These are phyloP conservation scores for Fusarium siculi DNA, from an alignment of 2,329 filamentous ascomycete species.

Conservation along the genomic window DNA sequence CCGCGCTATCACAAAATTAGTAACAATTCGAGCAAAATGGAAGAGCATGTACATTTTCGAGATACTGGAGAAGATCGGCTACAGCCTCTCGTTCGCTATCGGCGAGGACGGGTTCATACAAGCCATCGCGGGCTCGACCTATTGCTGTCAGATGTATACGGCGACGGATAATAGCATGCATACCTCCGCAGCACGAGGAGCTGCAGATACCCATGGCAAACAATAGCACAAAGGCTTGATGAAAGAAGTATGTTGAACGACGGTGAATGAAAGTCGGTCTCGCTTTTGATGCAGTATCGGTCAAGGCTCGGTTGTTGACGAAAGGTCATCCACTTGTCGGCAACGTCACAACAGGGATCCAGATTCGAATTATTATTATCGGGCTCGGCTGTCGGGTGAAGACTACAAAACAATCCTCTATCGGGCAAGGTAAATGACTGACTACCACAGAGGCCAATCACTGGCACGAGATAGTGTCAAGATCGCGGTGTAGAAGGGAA, in stretches of 20 bases:
- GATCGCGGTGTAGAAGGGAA: constrained; percentile 27
- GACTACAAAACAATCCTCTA: constrained; percentile 23
- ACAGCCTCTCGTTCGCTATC: constrained; percentile 98
- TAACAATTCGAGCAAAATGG: not conserved
- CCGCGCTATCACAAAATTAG: constrained; percentile 72
- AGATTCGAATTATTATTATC: constrained; percentile 41
- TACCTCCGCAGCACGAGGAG: constrained; percentile 67
- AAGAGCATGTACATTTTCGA: constrained; percentile 84
- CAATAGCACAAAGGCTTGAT: constrained; percentile 29
- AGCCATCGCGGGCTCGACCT: constrained; percentile 82
- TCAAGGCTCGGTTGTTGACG: constrained; percentile 33
- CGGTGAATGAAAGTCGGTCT: constrained; percentile 14
- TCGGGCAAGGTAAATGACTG: constrained; percentile 7
- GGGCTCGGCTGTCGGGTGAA: constrained; percentile 26
- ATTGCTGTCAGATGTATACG: constrained; percentile 28
- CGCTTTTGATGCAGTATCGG: constrained; percentile 23
- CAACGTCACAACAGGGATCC: constrained; percentile 42
- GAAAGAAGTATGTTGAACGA: constrained; percentile 19
- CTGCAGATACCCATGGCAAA: constrained; percentile 70
- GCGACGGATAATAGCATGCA: constrained; percentile 10
- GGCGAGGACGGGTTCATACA: constrained; percentile 88
- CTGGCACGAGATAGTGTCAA: constrained; percentile 29
- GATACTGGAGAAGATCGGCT: constrained; percentile 91
- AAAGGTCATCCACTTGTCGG: constrained; percentile 26
- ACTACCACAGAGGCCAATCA: constrained; percentile 31